Conservation (phyloP, 2,329 filamentous ascomycete species). For the Botrytis fragariae region DNA sequence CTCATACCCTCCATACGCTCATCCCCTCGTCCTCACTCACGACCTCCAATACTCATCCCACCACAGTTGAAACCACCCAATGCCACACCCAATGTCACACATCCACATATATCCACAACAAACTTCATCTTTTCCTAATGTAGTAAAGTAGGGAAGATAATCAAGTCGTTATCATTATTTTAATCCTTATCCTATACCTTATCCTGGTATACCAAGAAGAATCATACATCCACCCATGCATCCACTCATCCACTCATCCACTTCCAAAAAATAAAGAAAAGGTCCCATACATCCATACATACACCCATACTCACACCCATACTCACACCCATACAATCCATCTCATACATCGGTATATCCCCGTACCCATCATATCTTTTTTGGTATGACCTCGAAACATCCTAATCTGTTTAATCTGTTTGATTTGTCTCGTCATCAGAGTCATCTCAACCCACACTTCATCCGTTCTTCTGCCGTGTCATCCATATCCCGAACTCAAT, state of each 20-base stretch:
- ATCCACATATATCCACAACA: background rate
- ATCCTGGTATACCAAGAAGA: background rate
- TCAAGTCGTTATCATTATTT: background rate
- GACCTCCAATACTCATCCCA: background rate
- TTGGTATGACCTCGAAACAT: slow-evolving; percentile 10
- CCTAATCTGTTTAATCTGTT: slow-evolving; percentile 1
- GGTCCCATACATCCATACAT: background rate
- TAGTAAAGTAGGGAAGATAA: background rate
- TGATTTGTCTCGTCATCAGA: slow-evolving; percentile 8
- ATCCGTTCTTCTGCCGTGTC: slow-evolving; percentile 22
- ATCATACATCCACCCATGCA: background rate
- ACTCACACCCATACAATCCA: background rate
- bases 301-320: too few species aligned
- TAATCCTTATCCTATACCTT: background rate
- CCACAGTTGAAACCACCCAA: background rate
- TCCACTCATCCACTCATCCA: background rate
- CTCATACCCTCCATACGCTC: too few species aligned
- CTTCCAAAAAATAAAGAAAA: too few species aligned
- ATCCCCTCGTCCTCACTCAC: background rate
- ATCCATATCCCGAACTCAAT: slow-evolving; percentile 22
- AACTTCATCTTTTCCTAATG: slow-evolving; percentile 5
- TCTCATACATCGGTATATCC: background rate
- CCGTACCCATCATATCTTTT: background rate
- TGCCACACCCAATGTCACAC: background rate
- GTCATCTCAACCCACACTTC: slow-evolving; percentile 14